These are phyloP conservation scores for Penicillium cataractarum DNA, from an alignment of 495 filamentous ascomycete genomes.

Conservation along the genomic window DNA sequence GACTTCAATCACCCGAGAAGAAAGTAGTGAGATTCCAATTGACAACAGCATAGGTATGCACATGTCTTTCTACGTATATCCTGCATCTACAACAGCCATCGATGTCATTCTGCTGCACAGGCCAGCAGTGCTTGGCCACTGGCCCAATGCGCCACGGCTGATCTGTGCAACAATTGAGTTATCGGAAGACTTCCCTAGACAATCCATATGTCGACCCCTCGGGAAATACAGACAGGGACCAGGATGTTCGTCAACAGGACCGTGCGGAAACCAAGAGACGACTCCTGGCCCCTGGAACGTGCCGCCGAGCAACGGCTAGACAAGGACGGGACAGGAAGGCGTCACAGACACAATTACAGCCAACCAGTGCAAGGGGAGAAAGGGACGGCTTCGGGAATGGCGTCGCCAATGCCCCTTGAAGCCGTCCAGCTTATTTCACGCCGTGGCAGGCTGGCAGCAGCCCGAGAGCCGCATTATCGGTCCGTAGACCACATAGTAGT, in stretches of 20 bases:
- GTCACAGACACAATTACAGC: not conserved
- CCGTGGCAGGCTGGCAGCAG: not conserved
- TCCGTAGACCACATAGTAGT: not conserved
- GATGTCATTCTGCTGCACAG: slow-evolving; percentile 15
- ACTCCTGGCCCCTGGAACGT: not conserved
- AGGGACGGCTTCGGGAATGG: slow-evolving; percentile 1
- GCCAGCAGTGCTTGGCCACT: not conserved
- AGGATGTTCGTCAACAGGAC: not conserved
- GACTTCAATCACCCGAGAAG: not conserved
- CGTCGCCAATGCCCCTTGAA: not conserved
- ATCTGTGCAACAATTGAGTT: not conserved
- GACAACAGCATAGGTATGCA: not conserved
- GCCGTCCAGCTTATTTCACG: not conserved
- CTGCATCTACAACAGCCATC: slow-evolving; percentile 9
- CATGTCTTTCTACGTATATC: not conserved
- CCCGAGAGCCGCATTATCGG: not conserved
- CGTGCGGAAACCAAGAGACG: not conserved
- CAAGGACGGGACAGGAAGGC: not conserved
- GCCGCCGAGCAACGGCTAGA: not conserved
- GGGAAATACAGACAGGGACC: not conserved
- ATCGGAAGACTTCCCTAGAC: slow-evolving; percentile 1
- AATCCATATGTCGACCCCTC: not conserved
- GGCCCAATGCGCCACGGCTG: not conserved
- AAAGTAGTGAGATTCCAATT: not conserved
- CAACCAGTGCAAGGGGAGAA: not conserved